A percentile compares a stretch with the other conserved stretches of the same genome.
Conservation (phyloP, 2,329 filamentous ascomycete species). For the Colletotrichum australisinense region DNA sequence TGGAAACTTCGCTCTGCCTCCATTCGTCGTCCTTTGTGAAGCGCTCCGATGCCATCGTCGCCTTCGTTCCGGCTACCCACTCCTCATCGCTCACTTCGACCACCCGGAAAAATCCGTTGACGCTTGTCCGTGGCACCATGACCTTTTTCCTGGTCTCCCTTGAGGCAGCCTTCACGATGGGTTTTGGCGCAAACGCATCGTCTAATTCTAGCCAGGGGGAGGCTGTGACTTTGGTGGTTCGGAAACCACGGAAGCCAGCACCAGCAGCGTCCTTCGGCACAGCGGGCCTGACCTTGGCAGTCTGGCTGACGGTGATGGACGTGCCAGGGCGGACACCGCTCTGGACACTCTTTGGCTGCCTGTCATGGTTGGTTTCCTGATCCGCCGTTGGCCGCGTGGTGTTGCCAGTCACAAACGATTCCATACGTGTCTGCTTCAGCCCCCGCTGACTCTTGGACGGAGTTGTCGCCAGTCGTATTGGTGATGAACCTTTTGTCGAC, state of each 20-base stretch:
- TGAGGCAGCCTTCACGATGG: neutral
- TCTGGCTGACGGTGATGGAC: neutral
- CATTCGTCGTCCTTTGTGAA: neutral
- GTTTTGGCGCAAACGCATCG: conserved; percentile 23
- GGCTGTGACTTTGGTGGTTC: neutral
- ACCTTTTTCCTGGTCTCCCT: conserved; percentile 44
- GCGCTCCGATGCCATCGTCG: neutral
- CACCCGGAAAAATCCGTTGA: conserved; percentile 53
- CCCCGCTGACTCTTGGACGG: conserved; percentile 8
- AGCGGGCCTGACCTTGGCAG: neutral
- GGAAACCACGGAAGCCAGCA: neutral
- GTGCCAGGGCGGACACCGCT: neutral
- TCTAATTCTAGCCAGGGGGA: neutral
- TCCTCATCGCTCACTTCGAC: conserved; percentile 46
- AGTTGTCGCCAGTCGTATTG: neutral
- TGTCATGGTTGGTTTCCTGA: neutral
- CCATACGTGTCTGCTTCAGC: conserved; percentile 45
- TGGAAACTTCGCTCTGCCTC: conserved; percentile 23
- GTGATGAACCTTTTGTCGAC: neutral
- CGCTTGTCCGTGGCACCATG: conserved; percentile 50
- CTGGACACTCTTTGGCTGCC: neutral
- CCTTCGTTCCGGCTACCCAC: conserved; percentile 38
- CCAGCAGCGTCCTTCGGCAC: neutral
- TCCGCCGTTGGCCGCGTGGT: neutral
- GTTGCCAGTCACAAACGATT: conserved; percentile 19